Base-by-base conservation (phyloP, 2,329 filamentous ascomycete genomes). In the Colletotrichum sublineola region DNA sequence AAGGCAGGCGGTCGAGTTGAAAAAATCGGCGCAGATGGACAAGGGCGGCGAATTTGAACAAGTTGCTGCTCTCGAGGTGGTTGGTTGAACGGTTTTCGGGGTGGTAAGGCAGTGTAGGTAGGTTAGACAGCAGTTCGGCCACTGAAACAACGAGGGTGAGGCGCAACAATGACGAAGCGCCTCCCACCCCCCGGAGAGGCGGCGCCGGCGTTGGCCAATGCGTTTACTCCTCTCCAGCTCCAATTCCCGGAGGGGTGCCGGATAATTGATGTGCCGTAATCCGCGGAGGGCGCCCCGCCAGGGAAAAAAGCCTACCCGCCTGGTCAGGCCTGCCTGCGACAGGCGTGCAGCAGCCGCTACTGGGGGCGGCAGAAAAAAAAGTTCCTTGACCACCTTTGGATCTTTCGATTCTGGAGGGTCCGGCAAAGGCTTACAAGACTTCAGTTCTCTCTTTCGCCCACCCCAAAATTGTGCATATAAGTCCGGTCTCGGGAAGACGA, bases 131-230 rank as follows among this genome's bases (percentile, higher is more conserved):
- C 56, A 57, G 65, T 66, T 73, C 61, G 70, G 50, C 46, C 71
- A 73, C 61, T 70, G 65, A 73, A 73, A 73, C 72, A 60, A 74
- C 66, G 61, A 67, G 60, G 57, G 46, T 73, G 68, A 77, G 76
- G 75, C 76, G 76, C 75, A 77, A 78, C 74, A 74, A 78, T 78
- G 77, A 78, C 76, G 77, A 78, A 75, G 76, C 73, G 61, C 57
- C 61, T 20, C 44, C 44, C 18, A 9, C 60, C 71, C 53, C 9
- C 6, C 48, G 36, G 44, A 2, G 48, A 52, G 57, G 57, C 58
- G 65, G 58, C 46, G 42, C 48, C 44, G 55, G 63, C 24, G 63
- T 67, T 74, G 73, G 70, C 65, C 73, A 63, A 65, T 73, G 73
- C 73, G 65, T 61, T 71, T 46, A 52, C 63, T 63, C 68, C 63